A percentile compares a stretch with the other conserved stretches of the same genome.
These are phyloP conservation scores for Ceratocystis cubensis DNA, from an alignment of 2,329 filamentous ascomycete genomes.

Conservation along the genomic window DNA sequence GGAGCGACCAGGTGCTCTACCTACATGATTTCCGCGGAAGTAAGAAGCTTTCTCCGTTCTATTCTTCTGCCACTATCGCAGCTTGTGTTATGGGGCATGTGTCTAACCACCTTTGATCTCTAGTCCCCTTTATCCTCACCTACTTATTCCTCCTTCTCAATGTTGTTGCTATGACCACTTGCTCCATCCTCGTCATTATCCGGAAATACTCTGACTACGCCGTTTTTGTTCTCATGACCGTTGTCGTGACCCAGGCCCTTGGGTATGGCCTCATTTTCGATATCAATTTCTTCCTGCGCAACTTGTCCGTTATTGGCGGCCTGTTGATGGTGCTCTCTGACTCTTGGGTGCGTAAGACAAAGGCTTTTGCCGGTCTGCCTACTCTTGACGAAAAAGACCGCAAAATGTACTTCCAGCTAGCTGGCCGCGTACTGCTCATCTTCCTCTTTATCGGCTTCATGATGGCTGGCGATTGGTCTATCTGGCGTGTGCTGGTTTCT, in stretches of 20 bases:
- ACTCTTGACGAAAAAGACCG: constrained; percentile 96
- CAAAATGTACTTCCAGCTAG: constrained; percentile 99
- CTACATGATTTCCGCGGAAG: constrained; percentile 85
- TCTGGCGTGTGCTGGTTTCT: constrained; percentile 78
- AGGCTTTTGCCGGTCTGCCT: constrained; percentile 88
- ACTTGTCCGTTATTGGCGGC: constrained; percentile 92
- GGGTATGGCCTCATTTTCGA: constrained; percentile 98
- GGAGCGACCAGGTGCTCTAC: constrained; percentile 87
- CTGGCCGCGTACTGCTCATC: constrained; percentile 86
- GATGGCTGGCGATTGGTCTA: constrained; percentile 83
- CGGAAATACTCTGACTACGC: constrained; percentile 90
- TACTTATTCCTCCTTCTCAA: constrained; percentile 88
- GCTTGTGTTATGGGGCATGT: too few species aligned
- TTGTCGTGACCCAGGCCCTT: constrained; percentile 85
- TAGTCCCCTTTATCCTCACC: constrained; percentile 77
- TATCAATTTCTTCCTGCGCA: constrained; percentile 99
- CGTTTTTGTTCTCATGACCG: constrained; percentile 75
- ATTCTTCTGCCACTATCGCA: too few species aligned
- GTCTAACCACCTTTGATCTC: neutral
- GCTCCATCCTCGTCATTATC: constrained; percentile 76
- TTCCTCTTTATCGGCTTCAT: constrained; percentile 97
- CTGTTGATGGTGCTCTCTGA: constrained; percentile 96
- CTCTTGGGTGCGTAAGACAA: constrained; percentile 94
- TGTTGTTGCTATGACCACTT: constrained; percentile 72
- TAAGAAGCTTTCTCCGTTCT: constrained; percentile 38